A percentile compares a stretch with the other conserved stretches of the same genome.
Conservation (phyloP, 1,284 basidiomycete species). For the Tylopilus orsonianus region DNA sequence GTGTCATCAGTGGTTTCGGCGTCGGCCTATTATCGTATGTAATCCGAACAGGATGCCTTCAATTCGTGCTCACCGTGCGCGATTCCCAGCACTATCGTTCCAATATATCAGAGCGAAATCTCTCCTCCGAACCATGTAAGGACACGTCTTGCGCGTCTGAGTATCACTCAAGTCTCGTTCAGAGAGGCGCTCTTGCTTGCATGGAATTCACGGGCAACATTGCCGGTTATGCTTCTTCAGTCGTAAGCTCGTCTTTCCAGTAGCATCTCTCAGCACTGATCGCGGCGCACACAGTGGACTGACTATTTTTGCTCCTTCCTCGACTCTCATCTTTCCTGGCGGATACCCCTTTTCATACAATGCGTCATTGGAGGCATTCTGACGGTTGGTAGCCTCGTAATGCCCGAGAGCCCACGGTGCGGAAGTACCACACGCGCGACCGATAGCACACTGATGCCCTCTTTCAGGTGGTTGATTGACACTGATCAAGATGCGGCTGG, state of each 20-base stretch:
- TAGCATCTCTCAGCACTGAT: background rate
- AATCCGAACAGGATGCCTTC: background rate
- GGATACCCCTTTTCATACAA: slow-evolving; percentile 84
- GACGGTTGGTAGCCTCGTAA: slow-evolving; percentile 78
- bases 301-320: slow-evolving; percentile 94
- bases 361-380: slow-evolving; percentile 86
- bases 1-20: slow-evolving; percentile 88
- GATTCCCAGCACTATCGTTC: slow-evolving; percentile 81
- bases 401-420: slow-evolving; percentile 92
- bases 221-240: slow-evolving; percentile 91
- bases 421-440: slow-evolving; percentile 10
- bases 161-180: slow-evolving; percentile 12
- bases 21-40: slow-evolving; percentile 89
- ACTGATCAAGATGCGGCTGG: slow-evolving; percentile 85
- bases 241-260: slow-evolving; percentile 57
- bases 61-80: background rate
- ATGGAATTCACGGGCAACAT: slow-evolving; percentile 98
- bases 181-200: slow-evolving; percentile 90
- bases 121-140: slow-evolving; percentile 90
- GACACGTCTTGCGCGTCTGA: slow-evolving; percentile 11
- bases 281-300: slow-evolving; percentile 66
- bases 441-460: slow-evolving; percentile 3
- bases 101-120: slow-evolving; percentile 97
- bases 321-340: slow-evolving; percentile 80
- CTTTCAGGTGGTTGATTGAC: slow-evolving; percentile 85